Percentiles rank a stretch among this genome's conserved stretches.
Conservation (phyloP, 345 rosid genomes). For the Gossypioides kirkii region DNA sequence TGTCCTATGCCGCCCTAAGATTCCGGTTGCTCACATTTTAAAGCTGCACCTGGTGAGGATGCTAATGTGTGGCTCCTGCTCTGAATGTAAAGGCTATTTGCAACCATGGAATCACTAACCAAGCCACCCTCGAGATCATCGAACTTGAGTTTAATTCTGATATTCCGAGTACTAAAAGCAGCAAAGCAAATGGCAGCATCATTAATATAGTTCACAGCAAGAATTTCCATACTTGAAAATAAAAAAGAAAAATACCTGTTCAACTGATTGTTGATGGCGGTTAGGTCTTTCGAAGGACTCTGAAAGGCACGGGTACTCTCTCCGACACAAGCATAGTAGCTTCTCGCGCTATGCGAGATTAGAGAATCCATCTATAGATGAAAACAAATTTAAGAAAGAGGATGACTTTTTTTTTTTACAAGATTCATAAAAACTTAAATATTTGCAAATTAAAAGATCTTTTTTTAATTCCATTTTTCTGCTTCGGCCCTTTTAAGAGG, state of each 20-base stretch:
- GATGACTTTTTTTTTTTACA: not conserved
- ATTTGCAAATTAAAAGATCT: not conserved
- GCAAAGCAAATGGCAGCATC: conserved; percentile 10
- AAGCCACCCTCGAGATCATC: conserved; percentile 77
- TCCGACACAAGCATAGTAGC: conserved; percentile 97
- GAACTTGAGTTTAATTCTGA: conserved; percentile 65
- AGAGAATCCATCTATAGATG: conserved; percentile 82
- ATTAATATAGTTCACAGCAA: not conserved
- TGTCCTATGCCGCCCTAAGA: conserved; percentile 9
- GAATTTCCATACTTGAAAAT: not conserved
- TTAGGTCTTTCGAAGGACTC: conserved; percentile 95
- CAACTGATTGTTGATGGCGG: conserved; percentile 81
- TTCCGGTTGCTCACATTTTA: conserved; percentile 41
- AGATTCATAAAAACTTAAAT: not conserved
- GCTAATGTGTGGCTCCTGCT: conserved; percentile 37
- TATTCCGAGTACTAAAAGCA: conserved; percentile 44
- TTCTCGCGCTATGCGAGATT: conserved; percentile 77
- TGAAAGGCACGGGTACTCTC: conserved; percentile 98
- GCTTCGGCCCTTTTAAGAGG: not conserved
- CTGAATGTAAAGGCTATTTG: conserved; percentile 71
- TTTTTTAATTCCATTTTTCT: not conserved
- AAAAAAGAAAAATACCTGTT: conserved; percentile 43
- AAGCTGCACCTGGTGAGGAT: conserved; percentile 25
- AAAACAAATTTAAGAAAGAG: not conserved
- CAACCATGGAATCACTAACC: conserved; percentile 94